Evolutionary conservation across 805 yeast species (phyloP), one percentile per base, ranked within the genome.

Genomic region (Pichia phayaonensis): DNA sequence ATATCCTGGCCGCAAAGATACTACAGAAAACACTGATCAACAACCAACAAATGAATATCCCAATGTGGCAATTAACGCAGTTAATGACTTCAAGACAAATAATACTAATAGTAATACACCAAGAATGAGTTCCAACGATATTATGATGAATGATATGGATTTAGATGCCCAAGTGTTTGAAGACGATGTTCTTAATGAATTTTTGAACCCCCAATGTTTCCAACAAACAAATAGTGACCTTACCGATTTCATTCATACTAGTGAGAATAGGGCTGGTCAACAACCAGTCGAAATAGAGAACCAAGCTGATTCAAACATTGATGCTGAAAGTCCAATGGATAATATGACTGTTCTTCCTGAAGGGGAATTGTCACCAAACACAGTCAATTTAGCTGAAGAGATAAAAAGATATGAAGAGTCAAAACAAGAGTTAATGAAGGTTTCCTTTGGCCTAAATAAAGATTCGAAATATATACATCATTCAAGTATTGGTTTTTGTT

Each of bases 141-240:
- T 15, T 15, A 41, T 22, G 10, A 12, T 40, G 26, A 39, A 40
- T 13, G 41, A 46, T 4, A 20, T 31, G 8, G 43, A 45, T 13
- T 21, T 45, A 18, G 40, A 18, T 16, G 3, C 34, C 15, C 47
- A 40, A 40, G 46, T 54, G 11, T 53, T 56, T 21, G 72, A 72
- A 38, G 74, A 71, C 22, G 84, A 80, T 53, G 70, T 80, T 36
- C 60, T 81, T 43, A 83, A 78, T 57, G 85, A 81, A 59, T 77
- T 78, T 49, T 65, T 78, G 48, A 81, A 78, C 58, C 74, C 76
- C 55, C 64, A 81, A 49, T 74, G 77, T 11, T 77, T 74, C 53
- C 39, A 46, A 23, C 53, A 41, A 42, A 47, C 39, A 22, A 42
- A 48, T 13, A 44, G 40, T 23, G 44, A 45, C 18, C 12, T 26